Evolutionary conservation across 2,329 filamentous ascomycete species (phyloP).

Genomic region (Epichloe baconii): DNA sequence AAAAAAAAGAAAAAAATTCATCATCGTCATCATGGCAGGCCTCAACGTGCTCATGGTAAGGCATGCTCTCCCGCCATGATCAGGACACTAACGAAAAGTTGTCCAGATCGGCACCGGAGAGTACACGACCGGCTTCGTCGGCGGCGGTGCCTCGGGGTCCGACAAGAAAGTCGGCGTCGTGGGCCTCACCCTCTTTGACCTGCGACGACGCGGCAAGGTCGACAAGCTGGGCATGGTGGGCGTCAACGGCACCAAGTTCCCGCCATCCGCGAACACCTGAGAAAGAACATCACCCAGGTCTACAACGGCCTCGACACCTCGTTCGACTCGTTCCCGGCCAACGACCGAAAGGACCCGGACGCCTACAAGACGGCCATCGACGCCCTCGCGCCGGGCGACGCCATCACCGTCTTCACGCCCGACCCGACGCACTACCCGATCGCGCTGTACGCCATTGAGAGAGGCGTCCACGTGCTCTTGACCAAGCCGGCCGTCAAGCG

Average conservation of each 20-base stretch:
- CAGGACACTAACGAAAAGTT: constrained; percentile 8
- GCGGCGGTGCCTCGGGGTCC: constrained; percentile 66
- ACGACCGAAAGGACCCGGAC: constrained; percentile 60
- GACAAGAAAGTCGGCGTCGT: constrained; percentile 97
- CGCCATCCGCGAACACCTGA: constrained; percentile 74
- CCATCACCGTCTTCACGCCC: constrained; percentile 92
- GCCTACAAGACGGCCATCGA: constrained; percentile 87
- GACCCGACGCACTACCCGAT: constrained; percentile 90
- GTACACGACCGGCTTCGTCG: constrained; percentile 93
- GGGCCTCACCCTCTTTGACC: constrained; percentile 76
- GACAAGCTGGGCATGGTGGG: constrained; percentile 79
- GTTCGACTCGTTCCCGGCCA: constrained; percentile 70
- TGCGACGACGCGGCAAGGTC: constrained; percentile 80
- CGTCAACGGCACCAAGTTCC: constrained; percentile 78
- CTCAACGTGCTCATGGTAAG: constrained; percentile 57
- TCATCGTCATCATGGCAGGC: constrained; percentile 32
- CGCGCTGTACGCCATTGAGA: constrained; percentile 80
- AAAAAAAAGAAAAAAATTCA: too few species aligned
- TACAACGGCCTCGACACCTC: constrained; percentile 85
- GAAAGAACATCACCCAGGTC: constrained; percentile 74
- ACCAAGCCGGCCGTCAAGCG: constrained; percentile 89
- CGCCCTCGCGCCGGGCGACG: constrained; percentile 64
- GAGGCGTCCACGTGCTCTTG: constrained; percentile 78
- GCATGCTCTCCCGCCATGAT: constrained; percentile 14
- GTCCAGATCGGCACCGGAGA: constrained; percentile 74